These are phyloP conservation scores for Cyclotella cryptica DNA, from an alignment of 108 stramenopile species.

Conservation along the genomic window DNA sequence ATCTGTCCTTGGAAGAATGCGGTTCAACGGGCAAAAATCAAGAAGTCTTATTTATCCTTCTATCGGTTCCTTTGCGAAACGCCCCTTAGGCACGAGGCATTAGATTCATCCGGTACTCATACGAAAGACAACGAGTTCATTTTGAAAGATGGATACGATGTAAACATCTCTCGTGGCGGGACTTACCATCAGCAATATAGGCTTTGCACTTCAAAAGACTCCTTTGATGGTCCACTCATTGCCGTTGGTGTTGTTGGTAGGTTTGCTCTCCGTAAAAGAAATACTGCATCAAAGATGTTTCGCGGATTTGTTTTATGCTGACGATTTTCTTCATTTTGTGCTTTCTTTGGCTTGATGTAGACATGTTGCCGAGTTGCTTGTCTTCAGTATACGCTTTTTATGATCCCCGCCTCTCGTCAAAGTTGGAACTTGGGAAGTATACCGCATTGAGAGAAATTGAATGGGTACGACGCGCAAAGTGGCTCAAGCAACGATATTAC, in stretches of 20 bases:
- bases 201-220: constrained; percentile 49
- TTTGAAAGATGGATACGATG: constrained; percentile 43
- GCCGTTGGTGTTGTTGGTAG: constrained; percentile 27
- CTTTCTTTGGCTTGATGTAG: constrained; percentile 61
- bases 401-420: constrained; percentile 78
- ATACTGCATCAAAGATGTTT: neutral
- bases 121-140: neutral
- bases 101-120: neutral
- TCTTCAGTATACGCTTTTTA: constrained; percentile 97
- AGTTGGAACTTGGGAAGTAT: constrained; percentile 90
- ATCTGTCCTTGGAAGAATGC: constrained; percentile 10
- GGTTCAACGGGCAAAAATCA: constrained; percentile 36
- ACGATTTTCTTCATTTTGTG: neutral
- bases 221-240: constrained; percentile 33
- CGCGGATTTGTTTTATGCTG: neutral
- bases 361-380: constrained; percentile 90
- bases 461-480: constrained; percentile 65
- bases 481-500: constrained; percentile 74
- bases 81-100: constrained; percentile 50
- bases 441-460: constrained; percentile 95
- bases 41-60: constrained; percentile 53
- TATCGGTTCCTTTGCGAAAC: constrained; percentile 82
- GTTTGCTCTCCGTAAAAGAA: neutral
- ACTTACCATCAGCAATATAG: constrained; percentile 94
- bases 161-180: constrained; percentile 56